A percentile compares a stretch with the other conserved stretches of the same genome.
phyloP scores from a whole-genome alignment of 495 filamentous ascomycete genomes.

The Hypomontagnella monticulosa region DNA sequence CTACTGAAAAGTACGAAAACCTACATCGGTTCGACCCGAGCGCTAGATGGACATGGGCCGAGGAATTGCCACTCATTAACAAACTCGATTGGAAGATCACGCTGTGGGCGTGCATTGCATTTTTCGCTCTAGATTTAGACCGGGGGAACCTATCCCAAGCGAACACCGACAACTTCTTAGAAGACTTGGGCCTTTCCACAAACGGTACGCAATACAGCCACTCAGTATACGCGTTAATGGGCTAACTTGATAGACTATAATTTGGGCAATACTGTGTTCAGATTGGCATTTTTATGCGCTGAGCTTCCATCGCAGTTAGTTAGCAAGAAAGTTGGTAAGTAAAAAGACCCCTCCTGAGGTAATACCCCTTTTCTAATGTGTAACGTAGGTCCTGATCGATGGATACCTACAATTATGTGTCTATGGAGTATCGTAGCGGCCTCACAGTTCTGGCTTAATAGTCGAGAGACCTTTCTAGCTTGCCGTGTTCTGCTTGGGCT shows the following conservation, averaged over 20 bases:
- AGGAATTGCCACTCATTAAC: conserved; percentile 37
- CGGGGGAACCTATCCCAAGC: conserved; percentile 38
- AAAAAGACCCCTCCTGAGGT: conserved; percentile 57
- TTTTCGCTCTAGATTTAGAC: conserved; percentile 37
- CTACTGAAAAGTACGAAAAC: conserved; percentile 55
- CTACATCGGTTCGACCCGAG: conserved; percentile 60
- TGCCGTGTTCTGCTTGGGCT: conserved; percentile 72
- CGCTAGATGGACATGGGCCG: conserved; percentile 37
- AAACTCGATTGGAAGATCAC: conserved; percentile 46
- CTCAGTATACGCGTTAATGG: background rate
- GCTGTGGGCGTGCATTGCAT: conserved; percentile 37
- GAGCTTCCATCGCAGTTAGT: conserved; percentile 80
- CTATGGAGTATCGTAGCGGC: conserved; percentile 77
- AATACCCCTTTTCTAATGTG: background rate
- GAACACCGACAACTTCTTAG: conserved; percentile 69
- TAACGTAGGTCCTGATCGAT: conserved; percentile 72
- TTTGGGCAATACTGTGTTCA: conserved; percentile 77
- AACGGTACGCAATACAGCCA: conserved; percentile 47
- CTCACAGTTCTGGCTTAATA: conserved; percentile 70
- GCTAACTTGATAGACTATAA: conserved; percentile 66
- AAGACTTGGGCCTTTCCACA: conserved; percentile 63
- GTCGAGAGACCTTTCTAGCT: conserved; percentile 64
- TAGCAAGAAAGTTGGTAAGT: conserved; percentile 74
- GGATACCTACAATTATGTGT: conserved; percentile 85
- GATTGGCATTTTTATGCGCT: conserved; percentile 69